These are phyloP conservation scores for Phytopythium mirpurense DNA, from an alignment of 352 stramenopile species.

Conservation along the genomic window DNA sequence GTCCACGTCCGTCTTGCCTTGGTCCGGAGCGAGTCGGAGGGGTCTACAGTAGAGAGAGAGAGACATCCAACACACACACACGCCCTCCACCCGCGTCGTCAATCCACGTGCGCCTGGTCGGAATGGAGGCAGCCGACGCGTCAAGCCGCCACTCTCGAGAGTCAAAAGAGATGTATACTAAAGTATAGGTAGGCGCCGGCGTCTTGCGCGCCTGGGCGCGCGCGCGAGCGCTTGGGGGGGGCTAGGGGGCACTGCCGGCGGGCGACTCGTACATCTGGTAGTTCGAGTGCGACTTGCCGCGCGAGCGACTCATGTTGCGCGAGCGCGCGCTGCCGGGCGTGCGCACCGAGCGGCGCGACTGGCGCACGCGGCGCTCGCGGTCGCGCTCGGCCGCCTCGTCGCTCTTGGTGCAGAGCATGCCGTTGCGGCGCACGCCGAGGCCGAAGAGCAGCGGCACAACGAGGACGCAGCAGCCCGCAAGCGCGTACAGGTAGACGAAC, in stretches of 20 bases:
- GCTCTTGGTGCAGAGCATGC: constrained; percentile 63
- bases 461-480: constrained; percentile 41
- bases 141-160: too few species aligned
- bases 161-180: too few species aligned
- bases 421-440: constrained; percentile 51
- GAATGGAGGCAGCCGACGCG: too few species aligned
- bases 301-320: constrained; percentile 60
- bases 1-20: neutral
- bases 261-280: constrained; percentile 68
- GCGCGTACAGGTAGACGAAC: constrained; percentile 55
- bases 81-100: too few species aligned
- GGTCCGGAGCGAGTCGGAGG: too few species aligned
- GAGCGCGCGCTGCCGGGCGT: constrained; percentile 53
- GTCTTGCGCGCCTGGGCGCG: neutral
- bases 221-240: too few species aligned
- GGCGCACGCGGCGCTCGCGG: constrained; percentile 39
- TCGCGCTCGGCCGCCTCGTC: constrained; percentile 51
- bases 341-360: constrained; percentile 43
- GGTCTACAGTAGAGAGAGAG: too few species aligned
- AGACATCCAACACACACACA: too few species aligned
- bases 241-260: constrained; percentile 36
- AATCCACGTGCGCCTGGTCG: too few species aligned
- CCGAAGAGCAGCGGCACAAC: constrained; percentile 40
- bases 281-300: constrained; percentile 61
- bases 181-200: neutral